Evolutionary conservation across 148 eudicot species (phyloP), one percentile per base, ranked within the genome.

Genomic region (Heliamphora exappendiculata): DNA sequence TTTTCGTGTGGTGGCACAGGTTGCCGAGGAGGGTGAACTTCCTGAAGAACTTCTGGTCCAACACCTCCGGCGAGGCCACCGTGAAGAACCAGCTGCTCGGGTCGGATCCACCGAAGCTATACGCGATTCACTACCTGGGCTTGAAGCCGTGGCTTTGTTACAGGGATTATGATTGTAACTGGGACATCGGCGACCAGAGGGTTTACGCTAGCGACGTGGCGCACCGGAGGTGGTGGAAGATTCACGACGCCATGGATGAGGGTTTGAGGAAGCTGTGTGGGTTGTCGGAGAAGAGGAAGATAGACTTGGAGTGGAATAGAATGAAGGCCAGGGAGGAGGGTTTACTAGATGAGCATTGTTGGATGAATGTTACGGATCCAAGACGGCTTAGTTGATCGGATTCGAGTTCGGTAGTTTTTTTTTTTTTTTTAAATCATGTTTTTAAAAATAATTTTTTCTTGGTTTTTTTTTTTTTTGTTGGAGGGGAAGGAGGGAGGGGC

Each of bases 1-100:
- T 95, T 0, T 95, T 92, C n/a, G 91, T 93, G 4, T 95, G 94
- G 94, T 95, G 98, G 98, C 98, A 95, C 54, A 76, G 98, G 34
- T 78, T 95, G 29, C 96, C 98, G 11, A 81, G 97, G 51, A 79
- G 98, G 5, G 90, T 95, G 3, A 95, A 92, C 66, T 95, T 89
- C 20, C 29, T 92, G 53, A 95, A 95, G 86, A 92, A 95, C 29
- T 92, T 92, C 72, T 94, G 98, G 98, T 87, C 97, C 0, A 95
- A 91, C 16, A 49, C 80, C 5, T 75, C 99, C 0, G 28, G 75
- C 0, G 99, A 95, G 76, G 65, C 47, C 0, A 72, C 82, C 3
- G 29, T 86, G 6, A 95, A 95, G 83, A 89, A 93, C 75, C 89
- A 89, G 50, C 31, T 95, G 4, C 91, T 95, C 62, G 90, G 79